Conservation (phyloP, 345 rosid species). For the Isatis tinctoria region DNA sequence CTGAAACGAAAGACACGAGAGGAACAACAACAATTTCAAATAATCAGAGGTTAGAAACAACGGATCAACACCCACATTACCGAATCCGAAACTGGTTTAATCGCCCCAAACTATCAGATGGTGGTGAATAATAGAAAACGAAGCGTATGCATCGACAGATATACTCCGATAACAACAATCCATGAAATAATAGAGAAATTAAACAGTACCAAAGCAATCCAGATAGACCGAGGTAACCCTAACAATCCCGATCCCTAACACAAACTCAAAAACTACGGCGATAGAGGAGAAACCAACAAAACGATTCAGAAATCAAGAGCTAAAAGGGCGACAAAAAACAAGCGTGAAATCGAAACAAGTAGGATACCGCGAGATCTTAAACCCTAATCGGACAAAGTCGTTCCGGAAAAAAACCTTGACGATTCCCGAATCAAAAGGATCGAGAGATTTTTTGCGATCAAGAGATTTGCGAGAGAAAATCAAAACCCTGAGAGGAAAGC, state of each 20-base stretch:
- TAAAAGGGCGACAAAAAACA: background rate
- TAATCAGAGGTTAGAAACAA: background rate
- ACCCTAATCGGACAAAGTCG: slow-evolving; percentile 17
- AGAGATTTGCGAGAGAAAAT: slow-evolving; percentile 1
- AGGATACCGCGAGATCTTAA: slow-evolving; percentile 21
- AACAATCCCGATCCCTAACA: slow-evolving; percentile 21
- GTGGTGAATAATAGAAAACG: background rate
- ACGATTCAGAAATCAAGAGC: background rate
- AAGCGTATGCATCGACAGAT: background rate
- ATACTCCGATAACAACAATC: background rate
- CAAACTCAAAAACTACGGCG: background rate
- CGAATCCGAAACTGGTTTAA: background rate
- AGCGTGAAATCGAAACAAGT: slow-evolving; percentile 4
- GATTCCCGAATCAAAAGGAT: slow-evolving; percentile 7
- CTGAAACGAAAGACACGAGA: background rate
- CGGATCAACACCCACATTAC: slow-evolving; percentile 9
- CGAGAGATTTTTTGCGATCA: slow-evolving; percentile 14
- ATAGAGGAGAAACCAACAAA: background rate
- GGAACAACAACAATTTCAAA: background rate
- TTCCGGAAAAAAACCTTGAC: background rate
- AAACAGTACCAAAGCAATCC: slow-evolving; percentile 16
- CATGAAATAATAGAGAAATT: background rate
- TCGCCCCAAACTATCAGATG: background rate
- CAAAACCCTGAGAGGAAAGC: background rate
- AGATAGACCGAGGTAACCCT: slow-evolving; percentile 20